Conservation (phyloP, 2,329 filamentous ascomycete species). For the Penicillium decumbens region DNA sequence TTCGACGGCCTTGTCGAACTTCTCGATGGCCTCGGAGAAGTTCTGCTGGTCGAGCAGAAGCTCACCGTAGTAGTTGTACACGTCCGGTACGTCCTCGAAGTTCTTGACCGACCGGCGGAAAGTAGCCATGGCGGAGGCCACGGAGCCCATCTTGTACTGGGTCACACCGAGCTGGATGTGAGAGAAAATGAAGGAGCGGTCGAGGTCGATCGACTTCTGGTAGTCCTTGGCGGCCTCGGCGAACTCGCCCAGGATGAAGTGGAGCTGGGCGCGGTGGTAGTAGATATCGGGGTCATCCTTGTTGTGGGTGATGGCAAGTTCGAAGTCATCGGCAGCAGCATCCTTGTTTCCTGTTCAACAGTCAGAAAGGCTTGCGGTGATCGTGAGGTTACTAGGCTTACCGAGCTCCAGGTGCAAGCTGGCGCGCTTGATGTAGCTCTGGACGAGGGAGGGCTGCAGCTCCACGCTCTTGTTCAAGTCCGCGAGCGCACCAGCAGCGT, state of each 20-base stretch:
- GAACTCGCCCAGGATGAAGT: conserved; percentile 95
- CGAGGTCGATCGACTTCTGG: conserved; percentile 97
- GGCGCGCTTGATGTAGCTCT: conserved; percentile 97
- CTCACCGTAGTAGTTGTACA: conserved; percentile 99
- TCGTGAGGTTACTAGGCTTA: conserved; percentile 38
- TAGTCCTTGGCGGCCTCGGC: conserved; percentile 95
- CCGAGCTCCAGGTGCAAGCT: conserved; percentile 96
- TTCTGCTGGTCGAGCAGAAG: conserved; percentile 94
- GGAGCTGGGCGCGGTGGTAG: conserved; percentile 96
- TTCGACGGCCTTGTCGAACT: conserved; percentile 97
- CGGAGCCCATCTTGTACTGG: conserved; percentile 99
- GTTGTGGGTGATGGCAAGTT: conserved; percentile 77
- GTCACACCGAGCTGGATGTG: conserved; percentile 99
- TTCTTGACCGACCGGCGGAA: conserved; percentile 98
- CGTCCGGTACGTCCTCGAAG: conserved; percentile 91
- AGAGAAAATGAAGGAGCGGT: conserved; percentile 95
- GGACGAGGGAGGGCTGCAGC: conserved; percentile 78
- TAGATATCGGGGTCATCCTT: conserved; percentile 91
- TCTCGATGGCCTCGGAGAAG: conserved; percentile 90
- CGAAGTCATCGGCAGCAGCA: conserved; percentile 83
- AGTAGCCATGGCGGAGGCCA: conserved; percentile 96
- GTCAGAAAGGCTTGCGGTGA: conserved; percentile 28
- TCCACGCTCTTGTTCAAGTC: conserved; percentile 93
- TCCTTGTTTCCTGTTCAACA: conserved; percentile 64
- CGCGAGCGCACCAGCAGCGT: conserved; percentile 73